Conservation (phyloP, 257 asterid species). For the Rauvolfia tetraphylla region DNA sequence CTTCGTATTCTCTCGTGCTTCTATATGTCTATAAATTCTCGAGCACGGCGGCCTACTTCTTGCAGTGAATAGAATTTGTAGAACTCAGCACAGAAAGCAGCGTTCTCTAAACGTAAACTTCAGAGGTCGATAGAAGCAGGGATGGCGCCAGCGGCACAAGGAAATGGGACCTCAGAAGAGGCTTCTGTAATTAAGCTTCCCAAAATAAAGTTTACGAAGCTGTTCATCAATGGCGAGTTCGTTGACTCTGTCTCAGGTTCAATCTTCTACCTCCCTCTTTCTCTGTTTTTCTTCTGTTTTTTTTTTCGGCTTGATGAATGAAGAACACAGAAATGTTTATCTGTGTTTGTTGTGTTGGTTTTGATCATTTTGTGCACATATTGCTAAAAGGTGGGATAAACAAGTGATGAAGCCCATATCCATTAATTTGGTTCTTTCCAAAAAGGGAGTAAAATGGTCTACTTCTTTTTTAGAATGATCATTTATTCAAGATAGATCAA, state of each 20-base stretch:
- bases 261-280: neutral
- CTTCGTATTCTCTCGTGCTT: no score
- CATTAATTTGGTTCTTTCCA: neutral
- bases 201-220: slow-evolving; percentile 32
- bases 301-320: neutral
- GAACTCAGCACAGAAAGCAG: neutral
- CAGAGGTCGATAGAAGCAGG: neutral
- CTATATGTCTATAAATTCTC: neutral
- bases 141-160: slow-evolving; percentile 26
- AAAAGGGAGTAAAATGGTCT: no score
- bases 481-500: neutral
- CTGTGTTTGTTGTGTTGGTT: neutral
- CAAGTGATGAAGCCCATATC: neutral
- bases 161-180: slow-evolving; percentile 18
- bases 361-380: neutral
- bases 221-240: slow-evolving; percentile 39
- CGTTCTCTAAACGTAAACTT: neutral
- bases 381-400: neutral
- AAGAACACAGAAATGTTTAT: neutral
- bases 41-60: neutral
- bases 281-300: no score
- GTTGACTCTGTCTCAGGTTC: slow-evolving; percentile 39
- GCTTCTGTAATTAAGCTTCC: slow-evolving; percentile 13
- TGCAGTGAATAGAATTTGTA: neutral
- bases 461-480: neutral